Evolutionary conservation across 176 grass and related monocot species (phyloP).

Genomic region (Triticum turgidum): DNA sequence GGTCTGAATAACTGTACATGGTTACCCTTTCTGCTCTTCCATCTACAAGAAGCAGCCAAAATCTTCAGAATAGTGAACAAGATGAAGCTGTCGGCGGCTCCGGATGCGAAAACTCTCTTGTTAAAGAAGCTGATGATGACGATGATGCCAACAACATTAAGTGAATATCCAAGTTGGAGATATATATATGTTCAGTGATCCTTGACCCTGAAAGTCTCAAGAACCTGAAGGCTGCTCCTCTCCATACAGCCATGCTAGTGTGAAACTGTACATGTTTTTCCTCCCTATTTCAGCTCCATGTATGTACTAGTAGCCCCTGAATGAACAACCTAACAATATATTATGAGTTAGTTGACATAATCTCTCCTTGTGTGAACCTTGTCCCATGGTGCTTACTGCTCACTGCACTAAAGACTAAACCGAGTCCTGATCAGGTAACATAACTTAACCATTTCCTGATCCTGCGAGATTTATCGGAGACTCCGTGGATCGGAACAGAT

Average conservation of each 20-base stretch:
- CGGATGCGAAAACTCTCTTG: background rate
- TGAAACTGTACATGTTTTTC: conserved; percentile 16
- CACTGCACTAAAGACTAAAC: conserved; percentile 31
- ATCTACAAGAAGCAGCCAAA: background rate
- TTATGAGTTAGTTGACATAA: background rate
- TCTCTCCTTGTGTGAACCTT: background rate
- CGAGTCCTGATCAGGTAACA: background rate
- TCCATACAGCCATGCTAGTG: background rate
- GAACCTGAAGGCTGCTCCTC: background rate
- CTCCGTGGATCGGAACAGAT: conserved; percentile 23
- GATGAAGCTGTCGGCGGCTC: background rate
- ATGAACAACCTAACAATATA: conserved; percentile 9
- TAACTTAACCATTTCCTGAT: conserved; percentile 1
- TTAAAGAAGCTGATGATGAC: background rate
- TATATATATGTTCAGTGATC: background rate
- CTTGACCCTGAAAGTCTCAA: conserved; percentile 4
- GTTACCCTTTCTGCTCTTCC: background rate
- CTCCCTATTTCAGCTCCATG: background rate
- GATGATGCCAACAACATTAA: background rate
- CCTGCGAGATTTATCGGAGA: background rate
- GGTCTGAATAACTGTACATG: conserved; percentile 13
- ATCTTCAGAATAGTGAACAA: background rate
- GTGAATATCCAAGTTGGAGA: conserved; percentile 1
- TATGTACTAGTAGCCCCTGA: conserved; percentile 4
- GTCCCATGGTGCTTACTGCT: background rate